Base-by-base conservation (phyloP, 805 yeast species). In the Sugiyamaella chiloensis region DNA sequence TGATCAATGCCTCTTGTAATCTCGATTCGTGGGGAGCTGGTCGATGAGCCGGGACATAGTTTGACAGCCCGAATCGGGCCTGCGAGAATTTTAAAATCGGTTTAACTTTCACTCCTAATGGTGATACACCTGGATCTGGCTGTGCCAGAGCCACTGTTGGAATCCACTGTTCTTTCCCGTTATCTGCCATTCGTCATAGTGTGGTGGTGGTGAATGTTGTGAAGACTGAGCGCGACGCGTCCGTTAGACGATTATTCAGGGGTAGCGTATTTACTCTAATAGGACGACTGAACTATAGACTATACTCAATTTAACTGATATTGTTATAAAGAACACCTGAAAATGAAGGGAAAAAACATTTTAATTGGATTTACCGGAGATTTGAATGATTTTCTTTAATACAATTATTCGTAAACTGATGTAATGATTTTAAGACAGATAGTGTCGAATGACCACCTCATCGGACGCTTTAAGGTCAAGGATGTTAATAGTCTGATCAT, bases 1-100 rank as follows among this genome's bases (percentile, higher is more conserved):
- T 70, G 1, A 93, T 74, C 21, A 82, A 71, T 0, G 86, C 82
- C 61, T 89, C 96, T 61, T 88, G 55, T 20, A 44, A 48, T 12
- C 44, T 17, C 11, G 35, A n/a, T 19, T 46, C 47, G 19, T 26
- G 37, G 8, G 52, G 24, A 42, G 42, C 45, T 16, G 14, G 54
- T 17, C 49, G 43, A 11, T 23, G 39, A 4, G 37, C 41, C 11
- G 49, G 45, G 9, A 37, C 29, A 16, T 32, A 34, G 24, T 16
- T 30, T 5, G 46, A 32, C 17, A 41, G 26, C 11, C 43, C 46
- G n/a, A 42, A 34, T 21, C 48, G 27, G 16, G 46, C 55, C 26
- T 48, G 48, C 5, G 55, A 49, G 27, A 51, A 55, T 44, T 55
- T 57, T 17, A 52, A 49, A 19, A 55, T 40, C 11, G 51, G 46